Evolutionary conservation across 192 early-diverging fungal species (phyloP), one percentile per base, ranked within the genome.

Genomic region (Ambispora gerdemannii): DNA sequence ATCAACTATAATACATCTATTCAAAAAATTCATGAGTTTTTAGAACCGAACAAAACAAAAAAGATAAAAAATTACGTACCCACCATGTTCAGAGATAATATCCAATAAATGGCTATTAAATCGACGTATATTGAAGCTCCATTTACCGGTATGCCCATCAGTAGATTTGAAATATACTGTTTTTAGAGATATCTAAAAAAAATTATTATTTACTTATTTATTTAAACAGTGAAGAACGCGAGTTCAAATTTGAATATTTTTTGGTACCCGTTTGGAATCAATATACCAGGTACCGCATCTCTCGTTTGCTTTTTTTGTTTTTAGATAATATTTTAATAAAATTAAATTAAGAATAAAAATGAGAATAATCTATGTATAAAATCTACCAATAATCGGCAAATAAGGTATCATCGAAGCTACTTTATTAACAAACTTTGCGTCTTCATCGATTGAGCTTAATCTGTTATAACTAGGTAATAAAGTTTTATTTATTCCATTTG

Each of bases 131-230:
- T 87, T 95, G 35, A 95, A 93, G 64, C 89, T 85, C 93, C 93
- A 95, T 53, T 86, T 80, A 2, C 89, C 88, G 32, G 81, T 88
- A 72, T 96, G 95, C 0, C 95, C 95, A 78, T 96, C 95, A 1
- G 95, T 96, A 4, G 94, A 96, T 72, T 96, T 96, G 73, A 96
- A 95, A 70, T 96, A 96, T 1, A 89, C 93, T 0, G 88, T 80
- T 27, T 86, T 77, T 13, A 67, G 72, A 60, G 82, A 70, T 52
- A 75, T 50, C 72, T 82, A 50, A 11, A 58, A 22, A 34, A 43
- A 4, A 75, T 34, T 31, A 28, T 63, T 51, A 43, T 51, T 64
- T 6, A 6, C 75, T 6, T 43, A 6, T 24, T 43, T 61, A 13
- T 50, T 67, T 25, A 35, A 31, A 8, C 10, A 30, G 17, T 60